These are phyloP conservation scores for Candida sphagnicola DNA, from an alignment of 805 yeast species.

Conservation along the genomic window DNA sequence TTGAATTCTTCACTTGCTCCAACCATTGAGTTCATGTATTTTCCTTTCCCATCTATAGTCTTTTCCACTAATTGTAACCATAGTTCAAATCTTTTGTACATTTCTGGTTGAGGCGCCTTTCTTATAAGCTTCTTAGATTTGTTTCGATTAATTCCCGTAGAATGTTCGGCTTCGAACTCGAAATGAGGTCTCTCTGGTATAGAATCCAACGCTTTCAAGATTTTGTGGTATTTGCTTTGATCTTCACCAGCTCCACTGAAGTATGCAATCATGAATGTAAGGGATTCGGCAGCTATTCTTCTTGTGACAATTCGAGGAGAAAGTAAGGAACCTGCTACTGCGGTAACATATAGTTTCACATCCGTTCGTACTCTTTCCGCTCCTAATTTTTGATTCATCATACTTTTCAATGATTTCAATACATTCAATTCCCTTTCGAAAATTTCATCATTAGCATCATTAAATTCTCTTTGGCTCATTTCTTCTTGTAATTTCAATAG, in stretches of 20 bases:
- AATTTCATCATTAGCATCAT: constrained; percentile 45
- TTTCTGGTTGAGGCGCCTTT: constrained; percentile 31
- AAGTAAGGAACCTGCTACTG: constrained; percentile 67
- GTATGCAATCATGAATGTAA: constrained; percentile 46
- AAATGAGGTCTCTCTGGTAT: constrained; percentile 36
- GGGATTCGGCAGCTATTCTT: constrained; percentile 73
- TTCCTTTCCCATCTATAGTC: constrained; percentile 81
- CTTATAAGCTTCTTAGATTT: constrained; percentile 24
- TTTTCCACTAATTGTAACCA: constrained; percentile 68
- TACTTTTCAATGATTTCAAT: constrained; percentile 72
- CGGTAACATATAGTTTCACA: constrained; percentile 43
- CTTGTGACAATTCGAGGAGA: constrained; percentile 76
- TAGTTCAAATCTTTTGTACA: constrained; percentile 54
- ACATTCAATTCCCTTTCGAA: constrained; percentile 71
- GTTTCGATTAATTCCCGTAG: constrained; percentile 1
- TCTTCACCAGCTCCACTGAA: constrained; percentile 25
- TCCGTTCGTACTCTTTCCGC: constrained; percentile 53
- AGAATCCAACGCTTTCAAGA: constrained; percentile 48
- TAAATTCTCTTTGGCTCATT: constrained; percentile 20
- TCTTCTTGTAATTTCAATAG: constrained; percentile 49
- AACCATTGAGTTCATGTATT: constrained; percentile 77
- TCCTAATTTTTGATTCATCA: constrained; percentile 62
- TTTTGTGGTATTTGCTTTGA: constrained; percentile 51
- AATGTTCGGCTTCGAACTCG: constrained; percentile 27
- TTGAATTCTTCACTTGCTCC: constrained; percentile 87